Conservation (phyloP, 176 grass and related monocot species). For the Avena insularis region DNA sequence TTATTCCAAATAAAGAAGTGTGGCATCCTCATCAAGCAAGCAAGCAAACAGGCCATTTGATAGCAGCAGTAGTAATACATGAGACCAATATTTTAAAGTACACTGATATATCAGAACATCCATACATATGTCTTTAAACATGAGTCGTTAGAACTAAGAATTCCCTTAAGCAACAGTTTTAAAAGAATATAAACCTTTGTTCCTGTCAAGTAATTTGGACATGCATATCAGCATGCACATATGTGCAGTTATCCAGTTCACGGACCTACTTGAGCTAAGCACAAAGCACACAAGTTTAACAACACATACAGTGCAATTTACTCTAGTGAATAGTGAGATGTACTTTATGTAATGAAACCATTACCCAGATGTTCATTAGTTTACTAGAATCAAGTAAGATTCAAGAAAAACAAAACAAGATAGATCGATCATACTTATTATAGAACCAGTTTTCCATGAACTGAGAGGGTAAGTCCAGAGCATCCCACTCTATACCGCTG, state of each 20-base stretch:
- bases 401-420: conserved; percentile 20
- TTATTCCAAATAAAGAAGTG: too few species aligned
- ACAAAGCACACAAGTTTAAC: not conserved
- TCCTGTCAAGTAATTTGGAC: not conserved
- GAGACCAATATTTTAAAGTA: too few species aligned
- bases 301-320: not conserved
- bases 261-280: not conserved
- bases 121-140: too few species aligned
- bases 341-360: not conserved
- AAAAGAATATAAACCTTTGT: not conserved
- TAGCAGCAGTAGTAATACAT: too few species aligned
- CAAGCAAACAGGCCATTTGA: too few species aligned
- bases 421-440: conserved; percentile 66
- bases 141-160: too few species aligned
- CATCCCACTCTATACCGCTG: conserved; percentile 98
- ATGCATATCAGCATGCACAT: not conserved
- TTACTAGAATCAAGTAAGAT: not conserved
- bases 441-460: conserved; percentile 99
- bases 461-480: conserved; percentile 92
- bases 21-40: too few species aligned
- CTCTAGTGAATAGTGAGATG: not conserved
- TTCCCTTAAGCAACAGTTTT: not conserved
- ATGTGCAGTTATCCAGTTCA: conserved; percentile 7
- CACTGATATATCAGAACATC: too few species aligned
- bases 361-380: not conserved